Base-by-base conservation (phyloP, 2,329 filamentous ascomycete species). In the Fonsecaea pedrosoi region DNA sequence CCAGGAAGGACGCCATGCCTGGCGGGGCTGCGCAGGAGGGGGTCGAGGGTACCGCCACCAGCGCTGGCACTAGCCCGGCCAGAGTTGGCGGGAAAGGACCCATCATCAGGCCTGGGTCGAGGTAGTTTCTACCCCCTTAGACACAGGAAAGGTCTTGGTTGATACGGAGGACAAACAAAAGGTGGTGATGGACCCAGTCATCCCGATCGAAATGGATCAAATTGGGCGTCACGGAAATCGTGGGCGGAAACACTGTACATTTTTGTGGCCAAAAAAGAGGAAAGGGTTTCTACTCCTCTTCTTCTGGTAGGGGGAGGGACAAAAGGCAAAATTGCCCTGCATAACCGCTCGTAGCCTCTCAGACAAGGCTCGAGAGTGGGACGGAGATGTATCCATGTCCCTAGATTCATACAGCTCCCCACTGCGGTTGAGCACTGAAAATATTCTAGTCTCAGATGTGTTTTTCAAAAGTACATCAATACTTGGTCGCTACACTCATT, bases 401-500 rank as follows among this genome's bases (percentile, higher is more conserved):
- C 8, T 38, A 38, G 5, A 10, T 13, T 13, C 35, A 10, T 10
- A 9, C 35, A 38, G 35, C 35, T 38, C 35, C 8, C 35, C 35
- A 42, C 38, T 6, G 30, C 30, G 30, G 30, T 32, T 6, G 30
- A 32, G 30, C 38, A 42, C 5, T 42, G 38, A 42, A 45, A 7
- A 18, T 32, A 45, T 45, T 2, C 6, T n/a, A n/a, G 15, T 12
- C 9, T 32, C 12, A 32, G 50, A 54, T 54, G 7, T 34, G 50
- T 54, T 32, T 2, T 5, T 45, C 15, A 45, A 18, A n/a, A 42
- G 13, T 42, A 18, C 5, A 18, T 45, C 40, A 6, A 18, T 45
- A 10, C 15, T 37, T 21, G 10, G 18, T 18, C 40, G 32, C 54
- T 57, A 25, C 10, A 57, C 12, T 32, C 75, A 85, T 72, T 85